A percentile compares a stretch with the other conserved stretches of the same genome.
These are phyloP conservation scores for Fusarium citri DNA, from an alignment of 2,329 filamentous ascomycete genomes.

Conservation along the genomic window DNA sequence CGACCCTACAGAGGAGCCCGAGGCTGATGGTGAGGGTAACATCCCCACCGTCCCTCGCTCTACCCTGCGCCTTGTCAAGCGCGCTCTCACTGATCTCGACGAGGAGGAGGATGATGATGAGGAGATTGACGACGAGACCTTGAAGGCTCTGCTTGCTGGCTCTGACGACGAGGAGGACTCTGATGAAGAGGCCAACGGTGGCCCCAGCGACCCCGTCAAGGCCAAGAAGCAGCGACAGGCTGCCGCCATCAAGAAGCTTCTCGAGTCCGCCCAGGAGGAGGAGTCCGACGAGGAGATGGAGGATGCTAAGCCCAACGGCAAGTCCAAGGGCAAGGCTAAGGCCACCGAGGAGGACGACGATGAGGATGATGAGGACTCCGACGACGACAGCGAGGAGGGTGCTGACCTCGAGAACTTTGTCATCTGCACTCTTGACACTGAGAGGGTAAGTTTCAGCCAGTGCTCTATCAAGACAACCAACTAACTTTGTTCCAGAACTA, in stretches of 20 bases:
- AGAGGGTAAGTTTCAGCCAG: conserved; percentile 72
- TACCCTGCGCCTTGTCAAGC: conserved; percentile 91
- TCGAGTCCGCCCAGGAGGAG: conserved; percentile 72
- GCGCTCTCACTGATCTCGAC: conserved; percentile 69
- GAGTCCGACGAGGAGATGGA: conserved; percentile 80
- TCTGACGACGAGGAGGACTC: conserved; percentile 65
- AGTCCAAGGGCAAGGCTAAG: conserved; percentile 77
- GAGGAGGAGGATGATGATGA: conserved; percentile 71
- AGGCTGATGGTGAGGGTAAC: conserved; percentile 72
- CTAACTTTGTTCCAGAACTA: conserved; percentile 69
- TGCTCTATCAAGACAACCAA: background rate
- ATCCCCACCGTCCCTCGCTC: conserved; percentile 75
- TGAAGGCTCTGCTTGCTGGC: conserved; percentile 64
- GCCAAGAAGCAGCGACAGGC: conserved; percentile 86
- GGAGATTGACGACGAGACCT: conserved; percentile 75
- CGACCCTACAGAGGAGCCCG: conserved; percentile 83
- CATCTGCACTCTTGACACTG: conserved; percentile 93
- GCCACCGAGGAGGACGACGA: conserved; percentile 71
- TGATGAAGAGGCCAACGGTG: conserved; percentile 77
- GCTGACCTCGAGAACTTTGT: conserved; percentile 88
- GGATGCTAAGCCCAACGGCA: conserved; percentile 71
- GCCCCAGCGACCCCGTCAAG: conserved; percentile 91
- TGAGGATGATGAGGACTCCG: conserved; percentile 70
- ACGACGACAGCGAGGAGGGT: conserved; percentile 71
- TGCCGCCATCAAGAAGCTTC: conserved; percentile 81